Conservation (phyloP, 306 rosid genomes). For the Cyclanthera cordifolia region DNA sequence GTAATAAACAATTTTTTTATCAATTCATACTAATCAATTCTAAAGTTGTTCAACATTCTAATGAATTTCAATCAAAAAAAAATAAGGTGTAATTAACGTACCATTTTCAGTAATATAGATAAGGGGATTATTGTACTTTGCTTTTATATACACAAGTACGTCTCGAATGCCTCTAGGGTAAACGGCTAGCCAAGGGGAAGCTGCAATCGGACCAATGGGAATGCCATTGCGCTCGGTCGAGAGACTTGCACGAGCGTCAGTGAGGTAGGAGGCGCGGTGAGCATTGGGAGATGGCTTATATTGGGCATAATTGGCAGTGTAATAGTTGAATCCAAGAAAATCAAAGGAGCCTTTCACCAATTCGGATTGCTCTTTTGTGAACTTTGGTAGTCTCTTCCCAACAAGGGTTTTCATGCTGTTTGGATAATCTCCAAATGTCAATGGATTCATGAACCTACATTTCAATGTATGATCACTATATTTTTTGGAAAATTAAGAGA, state of each 20-base stretch:
- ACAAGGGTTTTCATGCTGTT: slow-evolving; percentile 35
- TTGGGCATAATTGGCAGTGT: slow-evolving; percentile 31
- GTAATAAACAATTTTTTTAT: too few relatives aligned
- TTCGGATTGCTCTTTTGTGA: slow-evolving; percentile 33
- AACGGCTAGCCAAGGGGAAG: slow-evolving; percentile 33
- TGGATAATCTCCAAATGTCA: slow-evolving; percentile 59
- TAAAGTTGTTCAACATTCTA: too few relatives aligned
- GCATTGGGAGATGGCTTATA: slow-evolving; percentile 13
- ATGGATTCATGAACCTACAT: slow-evolving; percentile 47
- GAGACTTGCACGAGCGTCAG: slow-evolving; percentile 28
- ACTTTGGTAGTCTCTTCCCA: slow-evolving; percentile 43
- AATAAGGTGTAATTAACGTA: slow-evolving; percentile 10
- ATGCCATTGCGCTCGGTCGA: slow-evolving; percentile 23
- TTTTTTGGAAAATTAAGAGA: too few relatives aligned
- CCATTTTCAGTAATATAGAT: slow-evolving; percentile 61
- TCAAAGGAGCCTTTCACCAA: slow-evolving; percentile 45
- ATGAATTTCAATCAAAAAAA: too few relatives aligned
- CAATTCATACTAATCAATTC: too few relatives aligned
- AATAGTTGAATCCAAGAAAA: slow-evolving; percentile 53
- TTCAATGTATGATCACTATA: background rate
- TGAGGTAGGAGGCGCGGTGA: slow-evolving; percentile 17
- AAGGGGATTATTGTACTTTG: slow-evolving; percentile 33
- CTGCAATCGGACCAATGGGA: slow-evolving; percentile 36
- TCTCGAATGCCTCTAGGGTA: slow-evolving; percentile 44
- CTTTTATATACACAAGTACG: slow-evolving; percentile 28